Percentiles rank a stretch among this genome's conserved stretches.
Evolutionary conservation across 306 rosid genomes (phyloP).

Genomic region (Fagus crenata): DNA sequence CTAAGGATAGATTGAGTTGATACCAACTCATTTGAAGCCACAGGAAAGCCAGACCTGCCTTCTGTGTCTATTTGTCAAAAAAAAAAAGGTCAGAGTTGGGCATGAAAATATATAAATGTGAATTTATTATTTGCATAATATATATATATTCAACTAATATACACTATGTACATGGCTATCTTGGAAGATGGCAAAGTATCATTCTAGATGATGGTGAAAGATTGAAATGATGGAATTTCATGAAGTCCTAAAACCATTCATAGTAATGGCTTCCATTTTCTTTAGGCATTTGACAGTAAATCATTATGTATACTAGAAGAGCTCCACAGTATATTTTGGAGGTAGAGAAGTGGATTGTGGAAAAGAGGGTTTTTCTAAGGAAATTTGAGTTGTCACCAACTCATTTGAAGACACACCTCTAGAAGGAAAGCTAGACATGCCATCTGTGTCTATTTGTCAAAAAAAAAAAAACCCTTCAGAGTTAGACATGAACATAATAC

Average conservation of each 20-base stretch:
- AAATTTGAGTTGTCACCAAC: conserved; percentile 42
- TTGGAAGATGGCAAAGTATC: neutral
- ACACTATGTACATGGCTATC: neutral
- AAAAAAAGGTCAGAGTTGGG: conserved; percentile 27
- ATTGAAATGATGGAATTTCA: neutral
- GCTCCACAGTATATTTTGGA: conserved; percentile 37
- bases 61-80: conserved; percentile 53
- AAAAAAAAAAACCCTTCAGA: conserved; percentile 12
- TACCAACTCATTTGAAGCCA: conserved; percentile 53
- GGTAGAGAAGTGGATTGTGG: conserved; percentile 50
- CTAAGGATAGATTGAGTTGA: conserved; percentile 48
- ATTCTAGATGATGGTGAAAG: neutral
- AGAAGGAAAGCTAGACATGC: conserved; percentile 50
- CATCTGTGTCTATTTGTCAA: conserved; percentile 53
- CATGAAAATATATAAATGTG: neutral
- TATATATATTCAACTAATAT: neutral
- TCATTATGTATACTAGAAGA: neutral
- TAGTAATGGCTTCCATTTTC: too few relatives aligned
- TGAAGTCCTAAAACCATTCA: neutral
- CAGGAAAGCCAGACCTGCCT: conserved; percentile 49
- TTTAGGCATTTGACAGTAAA: neutral
- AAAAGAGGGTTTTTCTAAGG: conserved; percentile 56
- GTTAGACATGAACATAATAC: conserved; percentile 20
- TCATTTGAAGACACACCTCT: conserved; percentile 55
- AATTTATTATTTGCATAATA: neutral